A percentile compares a stretch with the other conserved stretches of the same genome.
Conservation (phyloP, 2,329 filamentous ascomycete genomes). For the Colletotrichum liaoningense region DNA sequence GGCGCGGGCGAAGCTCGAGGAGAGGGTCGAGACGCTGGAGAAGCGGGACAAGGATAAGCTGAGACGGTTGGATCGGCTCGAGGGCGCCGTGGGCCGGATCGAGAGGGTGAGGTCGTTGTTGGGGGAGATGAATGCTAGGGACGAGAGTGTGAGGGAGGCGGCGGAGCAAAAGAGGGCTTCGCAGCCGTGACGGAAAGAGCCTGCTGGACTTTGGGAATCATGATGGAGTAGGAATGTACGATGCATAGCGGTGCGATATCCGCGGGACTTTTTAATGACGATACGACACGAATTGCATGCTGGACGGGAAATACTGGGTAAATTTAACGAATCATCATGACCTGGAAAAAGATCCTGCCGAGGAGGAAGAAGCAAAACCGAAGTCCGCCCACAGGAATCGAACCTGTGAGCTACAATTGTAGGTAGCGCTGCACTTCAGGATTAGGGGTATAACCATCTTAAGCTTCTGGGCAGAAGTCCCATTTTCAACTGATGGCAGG, state of each 20-base stretch:
- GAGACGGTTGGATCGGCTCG: slow-evolving; percentile 74
- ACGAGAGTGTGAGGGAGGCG: neutral
- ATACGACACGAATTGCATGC: slow-evolving; percentile 29
- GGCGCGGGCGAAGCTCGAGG: slow-evolving; percentile 77
- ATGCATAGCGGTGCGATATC: slow-evolving; percentile 10
- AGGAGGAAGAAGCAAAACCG: too few species aligned
- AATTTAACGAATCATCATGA: neutral
- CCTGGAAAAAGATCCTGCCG: too few species aligned
- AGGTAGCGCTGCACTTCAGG: too few species aligned
- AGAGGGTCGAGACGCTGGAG: slow-evolving; percentile 76
- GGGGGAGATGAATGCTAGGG: slow-evolving; percentile 42
- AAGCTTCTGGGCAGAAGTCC: neutral
- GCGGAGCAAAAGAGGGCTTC: slow-evolving; percentile 14
- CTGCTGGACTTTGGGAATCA: neutral
- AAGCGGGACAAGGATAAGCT: slow-evolving; percentile 77
- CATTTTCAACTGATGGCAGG: too few species aligned
- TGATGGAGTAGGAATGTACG: neutral
- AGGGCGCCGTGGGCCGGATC: slow-evolving; percentile 77
- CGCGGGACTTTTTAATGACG: slow-evolving; percentile 16
- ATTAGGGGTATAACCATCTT: too few species aligned
- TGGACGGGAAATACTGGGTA: slow-evolving; percentile 3
- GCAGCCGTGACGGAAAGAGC: neutral
- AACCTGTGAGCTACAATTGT: too few species aligned
- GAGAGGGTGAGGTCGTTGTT: slow-evolving; percentile 76
- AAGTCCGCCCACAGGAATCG: too few species aligned